phyloP scores from a whole-genome alignment of 148 eudicot genomes.

The Silene latifolia region DNA sequence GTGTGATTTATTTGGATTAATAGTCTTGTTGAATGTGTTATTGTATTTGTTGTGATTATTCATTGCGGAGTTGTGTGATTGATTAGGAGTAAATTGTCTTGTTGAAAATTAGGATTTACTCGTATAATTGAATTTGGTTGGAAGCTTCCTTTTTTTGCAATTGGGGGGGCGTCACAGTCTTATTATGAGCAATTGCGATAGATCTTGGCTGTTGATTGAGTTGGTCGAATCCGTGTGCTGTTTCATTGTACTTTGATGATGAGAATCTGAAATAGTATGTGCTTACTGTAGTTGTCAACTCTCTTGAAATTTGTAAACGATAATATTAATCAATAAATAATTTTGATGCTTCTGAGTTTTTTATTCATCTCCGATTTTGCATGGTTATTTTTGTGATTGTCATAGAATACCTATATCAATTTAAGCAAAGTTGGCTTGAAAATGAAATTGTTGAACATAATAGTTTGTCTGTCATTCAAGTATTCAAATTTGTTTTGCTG shows the following conservation, averaged over 20 bases:
- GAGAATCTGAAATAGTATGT: background rate
- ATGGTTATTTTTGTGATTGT: background rate
- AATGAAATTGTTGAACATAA: background rate
- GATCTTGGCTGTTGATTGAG: background rate
- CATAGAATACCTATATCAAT: too few species aligned
- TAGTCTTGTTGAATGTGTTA: background rate
- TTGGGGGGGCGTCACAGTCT: background rate
- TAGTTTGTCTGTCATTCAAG: background rate
- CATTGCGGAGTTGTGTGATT: background rate
- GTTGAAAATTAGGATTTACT: background rate
- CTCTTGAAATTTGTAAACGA: too few species aligned
- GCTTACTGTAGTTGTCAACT: too few species aligned
- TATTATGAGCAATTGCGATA: background rate
- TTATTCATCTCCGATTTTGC: too few species aligned
- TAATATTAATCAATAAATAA: too few species aligned
- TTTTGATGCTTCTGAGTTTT: too few species aligned
- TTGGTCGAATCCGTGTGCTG: background rate
- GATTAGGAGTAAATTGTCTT: background rate
- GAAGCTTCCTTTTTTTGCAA: too few species aligned
- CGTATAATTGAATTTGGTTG: too few species aligned
- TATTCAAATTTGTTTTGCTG: background rate
- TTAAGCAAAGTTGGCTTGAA: background rate
- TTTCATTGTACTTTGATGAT: background rate
- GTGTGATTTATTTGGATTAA: background rate
- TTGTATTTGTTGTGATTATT: background rate